phyloP scores from a whole-genome alignment of 129 eudicot genomes.

The Pseudognaphalium luteoalbum region DNA sequence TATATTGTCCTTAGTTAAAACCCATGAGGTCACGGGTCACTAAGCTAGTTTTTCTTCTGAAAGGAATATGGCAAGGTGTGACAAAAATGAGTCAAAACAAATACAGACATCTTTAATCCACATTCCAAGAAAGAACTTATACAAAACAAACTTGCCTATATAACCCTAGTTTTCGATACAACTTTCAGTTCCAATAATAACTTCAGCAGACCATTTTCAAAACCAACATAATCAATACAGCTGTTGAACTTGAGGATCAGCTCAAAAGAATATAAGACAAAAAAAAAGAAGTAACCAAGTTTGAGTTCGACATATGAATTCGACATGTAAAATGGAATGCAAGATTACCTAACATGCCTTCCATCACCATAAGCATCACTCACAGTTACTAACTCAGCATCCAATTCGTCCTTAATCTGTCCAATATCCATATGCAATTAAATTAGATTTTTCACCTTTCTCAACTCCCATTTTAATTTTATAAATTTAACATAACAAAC shows the following conservation, averaged over 20 bases:
- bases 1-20: too few species aligned
- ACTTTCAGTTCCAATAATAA: not conserved
- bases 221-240: not conserved
- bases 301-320: not conserved
- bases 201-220: not conserved
- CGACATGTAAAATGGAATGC: slow-evolving; percentile 7
- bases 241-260: too few species aligned
- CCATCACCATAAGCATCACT: slow-evolving; percentile 98
- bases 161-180: not conserved
- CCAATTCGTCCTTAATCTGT: slow-evolving; percentile 78
- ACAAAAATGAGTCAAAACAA: not conserved
- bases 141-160: not conserved
- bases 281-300: not conserved
- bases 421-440: slow-evolving; percentile 12
- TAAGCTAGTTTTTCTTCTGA: too few species aligned
- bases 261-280: not conserved
- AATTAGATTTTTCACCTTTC: not conserved
- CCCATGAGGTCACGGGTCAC: too few species aligned
- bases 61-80: too few species aligned
- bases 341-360: slow-evolving; percentile 82
- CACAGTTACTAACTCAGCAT: slow-evolving; percentile 81
- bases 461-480: not conserved
- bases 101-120: not conserved
- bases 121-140: not conserved
- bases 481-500: too few species aligned